phyloP scores from a whole-genome alignment of 768 basidiomycete species.

The Leucosporidium yakuticum region DNA sequence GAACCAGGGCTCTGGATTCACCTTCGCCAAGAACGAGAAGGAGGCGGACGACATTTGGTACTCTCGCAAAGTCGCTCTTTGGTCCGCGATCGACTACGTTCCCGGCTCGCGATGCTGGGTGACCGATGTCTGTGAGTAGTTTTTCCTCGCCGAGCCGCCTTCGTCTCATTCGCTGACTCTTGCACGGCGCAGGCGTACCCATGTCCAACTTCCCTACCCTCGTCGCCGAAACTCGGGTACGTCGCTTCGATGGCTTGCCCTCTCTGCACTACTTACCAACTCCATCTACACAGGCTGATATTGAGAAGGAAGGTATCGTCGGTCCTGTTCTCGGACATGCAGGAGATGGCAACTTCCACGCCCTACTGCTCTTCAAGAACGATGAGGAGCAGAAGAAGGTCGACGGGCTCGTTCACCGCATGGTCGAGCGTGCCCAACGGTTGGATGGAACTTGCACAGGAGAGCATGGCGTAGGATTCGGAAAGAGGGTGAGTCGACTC shows the following conservation, averaged over 20 bases:
- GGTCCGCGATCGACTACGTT: constrained; percentile 30
- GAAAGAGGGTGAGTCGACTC: constrained; percentile 10
- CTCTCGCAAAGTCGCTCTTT: constrained; percentile 41
- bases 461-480: constrained; percentile 34
- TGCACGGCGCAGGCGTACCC: constrained; percentile 38
- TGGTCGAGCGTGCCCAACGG: constrained; percentile 46
- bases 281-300: constrained; percentile 12
- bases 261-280: neutral
- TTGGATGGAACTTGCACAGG: constrained; percentile 49
- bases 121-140: constrained; percentile 31
- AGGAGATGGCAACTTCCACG: constrained; percentile 32
- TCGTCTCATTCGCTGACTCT: constrained; percentile 47
- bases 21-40: constrained; percentile 72
- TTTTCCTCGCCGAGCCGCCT: constrained; percentile 54
- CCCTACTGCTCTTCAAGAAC: constrained; percentile 43
- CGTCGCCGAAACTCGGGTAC: constrained; percentile 55
- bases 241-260: neutral
- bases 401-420: constrained; percentile 35
- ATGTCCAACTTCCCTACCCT: constrained; percentile 44
- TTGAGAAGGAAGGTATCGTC: constrained; percentile 17
- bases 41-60: constrained; percentile 78
- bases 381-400: constrained; percentile 36
- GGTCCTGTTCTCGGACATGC: constrained; percentile 54
- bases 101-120: constrained; percentile 54
- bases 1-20: constrained; percentile 66